Conservation (phyloP, 1,139 yeast genomes). For the Hyphopichia pseudoburtonii region DNA sequence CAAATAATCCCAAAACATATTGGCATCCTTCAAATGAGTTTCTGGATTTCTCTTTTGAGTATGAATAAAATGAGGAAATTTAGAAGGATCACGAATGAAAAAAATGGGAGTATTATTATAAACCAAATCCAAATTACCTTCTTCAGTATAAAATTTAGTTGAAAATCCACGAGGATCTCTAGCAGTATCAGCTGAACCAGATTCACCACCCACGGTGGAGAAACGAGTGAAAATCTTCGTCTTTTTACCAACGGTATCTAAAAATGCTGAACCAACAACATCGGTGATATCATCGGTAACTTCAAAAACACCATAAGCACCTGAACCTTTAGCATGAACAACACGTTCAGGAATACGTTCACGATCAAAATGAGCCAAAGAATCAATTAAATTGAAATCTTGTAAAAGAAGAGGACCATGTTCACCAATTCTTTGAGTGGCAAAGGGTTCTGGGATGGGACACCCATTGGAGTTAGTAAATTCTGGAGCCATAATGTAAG, state of each 20-base stretch:
- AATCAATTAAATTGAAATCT: conserved; percentile 70
- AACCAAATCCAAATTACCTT: conserved; percentile 79
- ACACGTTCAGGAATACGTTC: conserved; percentile 83
- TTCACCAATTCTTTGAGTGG: conserved; percentile 65
- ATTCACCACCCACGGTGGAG: conserved; percentile 83
- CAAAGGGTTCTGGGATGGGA: conserved; percentile 59
- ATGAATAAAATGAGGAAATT: conserved; percentile 82
- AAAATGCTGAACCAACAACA: conserved; percentile 60
- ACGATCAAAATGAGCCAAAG: conserved; percentile 73
- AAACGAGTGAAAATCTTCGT: conserved; percentile 67
- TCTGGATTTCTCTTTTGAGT: conserved; percentile 73
- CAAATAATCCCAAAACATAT: conserved; percentile 65
- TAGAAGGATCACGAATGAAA: conserved; percentile 75
- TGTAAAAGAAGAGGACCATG: conserved; percentile 71
- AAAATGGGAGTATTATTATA: conserved; percentile 83
- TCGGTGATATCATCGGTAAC: conserved; percentile 76
- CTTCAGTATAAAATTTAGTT: conserved; percentile 74
- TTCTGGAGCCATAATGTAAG: conserved; percentile 21
- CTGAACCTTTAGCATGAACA: conserved; percentile 83
- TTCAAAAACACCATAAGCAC: conserved; percentile 73
- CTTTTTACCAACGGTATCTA: conserved; percentile 66
- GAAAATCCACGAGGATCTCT: conserved; percentile 85
- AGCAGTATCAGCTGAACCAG: conserved; percentile 74
- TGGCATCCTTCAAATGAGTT: conserved; percentile 72
- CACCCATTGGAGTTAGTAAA: conserved; percentile 67